Conservation (phyloP, 2,329 filamentous ascomycete species). For the Ophiobolus disseminans region DNA sequence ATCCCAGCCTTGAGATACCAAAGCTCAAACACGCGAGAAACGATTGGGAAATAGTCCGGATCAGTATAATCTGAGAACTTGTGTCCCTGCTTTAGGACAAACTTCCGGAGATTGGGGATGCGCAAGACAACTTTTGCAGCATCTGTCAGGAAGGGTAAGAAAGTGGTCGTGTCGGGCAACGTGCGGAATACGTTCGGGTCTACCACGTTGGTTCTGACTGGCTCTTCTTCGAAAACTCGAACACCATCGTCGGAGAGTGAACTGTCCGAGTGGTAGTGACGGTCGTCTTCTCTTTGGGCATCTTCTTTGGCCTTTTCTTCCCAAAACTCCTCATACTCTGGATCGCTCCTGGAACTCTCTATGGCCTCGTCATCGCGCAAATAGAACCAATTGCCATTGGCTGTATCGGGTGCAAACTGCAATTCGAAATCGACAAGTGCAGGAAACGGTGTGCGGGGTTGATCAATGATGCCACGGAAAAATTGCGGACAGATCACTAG, state of each 20-base stretch:
- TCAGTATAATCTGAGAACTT: neutral
- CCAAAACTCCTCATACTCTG: slow-evolving; percentile 1
- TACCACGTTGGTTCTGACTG: neutral
- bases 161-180: slow-evolving; percentile 1
- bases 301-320: neutral
- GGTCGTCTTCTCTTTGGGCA: neutral
- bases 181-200: neutral
- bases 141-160: slow-evolving; percentile 8
- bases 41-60: neutral
- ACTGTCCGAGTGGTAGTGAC: too few relatives aligned
- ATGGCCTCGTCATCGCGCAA: slow-evolving; percentile 9
- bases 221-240: slow-evolving; percentile 4
- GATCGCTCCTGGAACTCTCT: neutral
- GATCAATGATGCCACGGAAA: slow-evolving; percentile 1
- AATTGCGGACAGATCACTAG: slow-evolving; percentile 11
- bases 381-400: slow-evolving; percentile 17
- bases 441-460: slow-evolving; percentile 6
- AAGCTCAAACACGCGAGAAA: slow-evolving; percentile 8
- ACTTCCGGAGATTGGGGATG: slow-evolving; percentile 3
- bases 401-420: slow-evolving; percentile 13
- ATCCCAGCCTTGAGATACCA: slow-evolving; percentile 9
- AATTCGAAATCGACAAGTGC: slow-evolving; percentile 11
- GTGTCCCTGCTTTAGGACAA: slow-evolving; percentile 2
- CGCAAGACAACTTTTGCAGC: neutral
- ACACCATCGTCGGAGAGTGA: neutral